These are phyloP conservation scores for Lachnellula willkommii DNA, from an alignment of 2,329 filamentous ascomycete genomes.

Conservation along the genomic window DNA sequence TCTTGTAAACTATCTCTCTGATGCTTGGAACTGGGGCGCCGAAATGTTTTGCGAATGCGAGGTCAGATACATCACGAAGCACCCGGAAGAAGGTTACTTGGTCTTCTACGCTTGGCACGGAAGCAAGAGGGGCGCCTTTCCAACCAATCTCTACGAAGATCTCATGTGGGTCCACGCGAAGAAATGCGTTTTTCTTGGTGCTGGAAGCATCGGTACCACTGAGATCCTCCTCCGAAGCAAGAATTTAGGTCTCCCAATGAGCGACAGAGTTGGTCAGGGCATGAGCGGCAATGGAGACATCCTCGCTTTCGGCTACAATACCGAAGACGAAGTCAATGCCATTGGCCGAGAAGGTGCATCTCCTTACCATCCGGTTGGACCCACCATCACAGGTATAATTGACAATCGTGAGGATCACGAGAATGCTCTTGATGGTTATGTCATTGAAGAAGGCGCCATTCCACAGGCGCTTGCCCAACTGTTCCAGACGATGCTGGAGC, in stretches of 20 bases:
- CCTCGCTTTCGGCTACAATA: slow-evolving; percentile 60
- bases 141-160: slow-evolving; percentile 49
- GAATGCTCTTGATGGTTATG: slow-evolving; percentile 55
- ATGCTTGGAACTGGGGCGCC: slow-evolving; percentile 68
- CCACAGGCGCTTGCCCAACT: slow-evolving; percentile 52
- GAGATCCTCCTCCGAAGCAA: slow-evolving; percentile 60
- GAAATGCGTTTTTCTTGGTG: slow-evolving; percentile 61
- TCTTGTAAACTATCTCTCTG: slow-evolving; percentile 60
- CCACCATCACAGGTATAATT: slow-evolving; percentile 58
- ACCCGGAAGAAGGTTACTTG: slow-evolving; percentile 51
- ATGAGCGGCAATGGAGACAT: slow-evolving; percentile 66
- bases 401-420: slow-evolving; percentile 49
- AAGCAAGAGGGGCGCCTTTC: slow-evolving; percentile 50
- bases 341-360: slow-evolving; percentile 48
- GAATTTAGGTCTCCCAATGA: slow-evolving; percentile 52
- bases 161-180: slow-evolving; percentile 64
- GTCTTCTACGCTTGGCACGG: slow-evolving; percentile 62
- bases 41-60: slow-evolving; percentile 68
- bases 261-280: slow-evolving; percentile 50
- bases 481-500: slow-evolving; percentile 52
- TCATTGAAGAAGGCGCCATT: slow-evolving; percentile 59
- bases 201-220: slow-evolving; percentile 59
- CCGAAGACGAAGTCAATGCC: slow-evolving; percentile 49
- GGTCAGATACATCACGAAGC: slow-evolving; percentile 56
- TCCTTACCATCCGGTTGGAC: slow-evolving; percentile 50